Percentiles rank a stretch among this genome's conserved stretches.
These are phyloP conservation scores for Aspergillus cristatus DNA, from an alignment of 495 filamentous ascomycete genomes.

Conservation along the genomic window DNA sequence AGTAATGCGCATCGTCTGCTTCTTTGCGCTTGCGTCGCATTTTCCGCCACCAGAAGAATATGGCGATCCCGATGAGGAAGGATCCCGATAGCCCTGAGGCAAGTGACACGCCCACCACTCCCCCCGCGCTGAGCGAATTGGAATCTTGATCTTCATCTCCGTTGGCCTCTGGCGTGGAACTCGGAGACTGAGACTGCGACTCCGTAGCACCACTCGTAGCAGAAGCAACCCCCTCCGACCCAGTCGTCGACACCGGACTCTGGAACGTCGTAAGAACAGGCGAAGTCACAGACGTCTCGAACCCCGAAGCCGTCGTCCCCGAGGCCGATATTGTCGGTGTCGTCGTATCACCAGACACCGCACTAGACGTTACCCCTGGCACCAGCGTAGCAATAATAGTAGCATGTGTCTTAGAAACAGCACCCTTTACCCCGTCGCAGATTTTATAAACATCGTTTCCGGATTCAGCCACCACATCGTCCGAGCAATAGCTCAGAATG, in stretches of 20 bases:
- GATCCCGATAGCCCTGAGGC: conserved; percentile 29
- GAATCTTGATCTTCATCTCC: conserved; percentile 5
- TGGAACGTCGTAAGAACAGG: too few species aligned
- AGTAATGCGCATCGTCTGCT: conserved; percentile 13
- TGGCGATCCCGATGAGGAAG: conserved; percentile 28
- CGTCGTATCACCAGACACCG: too few species aligned
- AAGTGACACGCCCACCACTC: conserved; percentile 36
- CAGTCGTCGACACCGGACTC: too few species aligned
- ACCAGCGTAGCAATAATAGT: conserved; percentile 46
- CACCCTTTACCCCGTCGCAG: conserved; percentile 43
- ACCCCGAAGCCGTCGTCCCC: too few species aligned
- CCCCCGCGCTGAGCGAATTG: conserved; percentile 20
- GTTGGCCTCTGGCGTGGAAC: conserved; percentile 7
- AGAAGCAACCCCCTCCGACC: too few species aligned
- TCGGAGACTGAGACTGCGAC: too few species aligned
- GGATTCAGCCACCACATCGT: conserved; percentile 12
- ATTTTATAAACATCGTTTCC: conserved; percentile 41
- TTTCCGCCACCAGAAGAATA: conserved; percentile 29
- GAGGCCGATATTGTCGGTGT: too few species aligned
- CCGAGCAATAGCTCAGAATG: conserved; percentile 37
- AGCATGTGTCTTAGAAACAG: conserved; percentile 49
- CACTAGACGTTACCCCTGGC: too few species aligned
- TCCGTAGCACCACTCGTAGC: too few species aligned
- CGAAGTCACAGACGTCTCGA: too few species aligned
- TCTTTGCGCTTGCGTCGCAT: conserved; percentile 15